phyloP scores from a whole-genome alignment of 768 basidiomycete species.

The Rhizopogon vesiculosus region DNA sequence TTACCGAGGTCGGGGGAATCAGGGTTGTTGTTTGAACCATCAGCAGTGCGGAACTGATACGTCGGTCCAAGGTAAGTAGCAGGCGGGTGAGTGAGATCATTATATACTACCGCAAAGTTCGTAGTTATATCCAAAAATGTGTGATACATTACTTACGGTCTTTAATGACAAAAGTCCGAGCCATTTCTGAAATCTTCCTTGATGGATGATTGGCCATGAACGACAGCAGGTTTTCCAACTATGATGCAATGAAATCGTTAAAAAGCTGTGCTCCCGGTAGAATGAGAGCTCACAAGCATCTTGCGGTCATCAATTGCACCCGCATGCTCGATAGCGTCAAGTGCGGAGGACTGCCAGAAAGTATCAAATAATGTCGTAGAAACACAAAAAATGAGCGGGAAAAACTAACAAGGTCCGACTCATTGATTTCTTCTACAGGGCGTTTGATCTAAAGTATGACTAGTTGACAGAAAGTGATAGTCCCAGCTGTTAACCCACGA shows the following conservation, averaged over 20 bases:
- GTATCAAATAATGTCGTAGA: neutral
- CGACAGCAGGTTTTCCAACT: slow-evolving; percentile 71
- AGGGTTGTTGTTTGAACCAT: slow-evolving; percentile 76
- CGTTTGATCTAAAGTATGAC: slow-evolving; percentile 20
- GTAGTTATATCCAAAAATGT: neutral
- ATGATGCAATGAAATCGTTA: neutral
- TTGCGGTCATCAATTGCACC: slow-evolving; percentile 75
- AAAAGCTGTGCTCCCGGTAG: neutral
- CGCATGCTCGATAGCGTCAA: slow-evolving; percentile 55
- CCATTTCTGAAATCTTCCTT: slow-evolving; percentile 36
- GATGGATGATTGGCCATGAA: slow-evolving; percentile 58
- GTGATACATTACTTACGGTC: slow-evolving; percentile 41
- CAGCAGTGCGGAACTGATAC: slow-evolving; percentile 66
- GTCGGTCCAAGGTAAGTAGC: slow-evolving; percentile 58
- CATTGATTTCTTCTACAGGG: slow-evolving; percentile 23
- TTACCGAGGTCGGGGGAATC: slow-evolving; percentile 66
- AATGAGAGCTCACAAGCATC: slow-evolving; percentile 51
- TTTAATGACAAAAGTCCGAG: slow-evolving; percentile 37
- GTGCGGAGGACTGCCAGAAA: slow-evolving; percentile 44
- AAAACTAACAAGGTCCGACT: slow-evolving; percentile 20
- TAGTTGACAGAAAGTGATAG: neutral
- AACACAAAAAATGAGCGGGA: neutral
- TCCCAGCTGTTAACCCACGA: slow-evolving; percentile 11
- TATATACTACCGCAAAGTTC: slow-evolving; percentile 52
- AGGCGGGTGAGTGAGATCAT: slow-evolving; percentile 78